Percentiles rank a stretch among this genome's conserved stretches.
phyloP scores from a whole-genome alignment of 306 rosid species.

The Styphnolobium japonicum region DNA sequence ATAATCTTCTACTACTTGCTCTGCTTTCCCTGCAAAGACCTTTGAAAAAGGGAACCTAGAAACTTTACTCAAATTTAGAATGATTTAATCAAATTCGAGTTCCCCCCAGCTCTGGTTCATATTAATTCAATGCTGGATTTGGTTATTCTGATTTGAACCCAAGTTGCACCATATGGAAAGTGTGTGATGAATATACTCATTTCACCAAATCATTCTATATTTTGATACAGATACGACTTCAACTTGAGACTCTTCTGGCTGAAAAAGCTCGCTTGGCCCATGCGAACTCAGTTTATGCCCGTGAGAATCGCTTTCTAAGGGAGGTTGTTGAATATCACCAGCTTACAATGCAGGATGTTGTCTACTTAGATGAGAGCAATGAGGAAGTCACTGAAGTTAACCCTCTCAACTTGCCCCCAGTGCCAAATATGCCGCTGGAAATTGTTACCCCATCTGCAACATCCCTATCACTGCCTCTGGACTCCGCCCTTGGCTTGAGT shows the following conservation, averaged over 20 bases:
- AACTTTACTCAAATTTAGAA: no score
- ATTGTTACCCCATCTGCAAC: conserved; percentile 27
- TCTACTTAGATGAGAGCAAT: conserved; percentile 81
- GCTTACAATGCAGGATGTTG: conserved; percentile 96
- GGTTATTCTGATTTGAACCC: no score
- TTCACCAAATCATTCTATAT: background rate
- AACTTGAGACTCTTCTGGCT: conserved; percentile 88
- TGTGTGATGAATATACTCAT: no score
- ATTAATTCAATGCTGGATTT: no score
- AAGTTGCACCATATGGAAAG: no score
- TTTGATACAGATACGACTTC: conserved; percentile 72
- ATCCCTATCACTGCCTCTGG: conserved; percentile 26
- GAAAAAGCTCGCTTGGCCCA: conserved; percentile 95
- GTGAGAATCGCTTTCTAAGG: conserved; percentile 90
- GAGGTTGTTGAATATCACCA: conserved; percentile 97
- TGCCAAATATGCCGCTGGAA: conserved; percentile 26
- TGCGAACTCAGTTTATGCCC: conserved; percentile 87
- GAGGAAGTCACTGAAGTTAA: conserved; percentile 95
- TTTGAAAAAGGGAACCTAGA: no score
- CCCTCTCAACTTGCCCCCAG: conserved; percentile 57
- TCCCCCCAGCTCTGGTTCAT: no score
- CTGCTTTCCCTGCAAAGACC: no score
- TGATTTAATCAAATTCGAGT: no score
- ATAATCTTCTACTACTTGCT: no score
- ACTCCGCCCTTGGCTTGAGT: conserved; percentile 14